Evolutionary conservation across 495 filamentous ascomycete genomes (phyloP).

Genomic region (Echria macrotheca): DNA sequence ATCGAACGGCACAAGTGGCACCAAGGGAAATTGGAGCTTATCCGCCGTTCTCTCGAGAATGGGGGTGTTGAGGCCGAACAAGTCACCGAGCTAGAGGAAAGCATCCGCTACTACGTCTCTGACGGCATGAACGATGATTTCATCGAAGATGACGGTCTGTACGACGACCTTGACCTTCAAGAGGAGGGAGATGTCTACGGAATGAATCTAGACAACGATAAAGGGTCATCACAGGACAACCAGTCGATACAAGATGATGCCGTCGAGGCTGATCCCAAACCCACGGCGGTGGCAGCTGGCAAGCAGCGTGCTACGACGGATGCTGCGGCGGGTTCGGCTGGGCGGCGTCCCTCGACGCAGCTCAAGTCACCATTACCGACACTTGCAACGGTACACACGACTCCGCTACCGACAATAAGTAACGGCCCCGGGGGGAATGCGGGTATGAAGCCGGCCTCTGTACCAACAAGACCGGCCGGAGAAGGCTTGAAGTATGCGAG

Average conservation of each 20-base stretch:
- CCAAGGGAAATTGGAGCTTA: conserved; percentile 82
- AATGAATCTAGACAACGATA: conserved; percentile 74
- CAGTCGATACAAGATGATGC: conserved; percentile 86
- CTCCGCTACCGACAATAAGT: conserved; percentile 55
- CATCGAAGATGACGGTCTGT: conserved; percentile 83
- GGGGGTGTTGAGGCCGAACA: conserved; percentile 80
- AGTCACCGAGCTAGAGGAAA: conserved; percentile 81
- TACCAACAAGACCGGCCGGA: conserved; percentile 76
- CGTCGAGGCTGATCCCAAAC: conserved; percentile 56
- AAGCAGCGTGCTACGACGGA: conserved; percentile 53
- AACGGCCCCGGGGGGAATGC: conserved; percentile 48
- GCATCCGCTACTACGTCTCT: conserved; percentile 90
- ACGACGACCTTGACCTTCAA: conserved; percentile 87
- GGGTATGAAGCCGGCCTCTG: conserved; percentile 84
- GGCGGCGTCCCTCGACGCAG: conserved; percentile 79
- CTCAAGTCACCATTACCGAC: conserved; percentile 90
- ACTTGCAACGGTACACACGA: conserved; percentile 72
- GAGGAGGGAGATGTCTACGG: conserved; percentile 86
- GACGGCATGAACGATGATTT: conserved; percentile 84
- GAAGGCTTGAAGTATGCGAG: conserved; percentile 96
- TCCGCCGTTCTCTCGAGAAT: conserved; percentile 86
- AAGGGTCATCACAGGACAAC: conserved; percentile 88
- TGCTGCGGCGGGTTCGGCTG: conserved; percentile 41
- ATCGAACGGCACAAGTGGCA: conserved; percentile 97
- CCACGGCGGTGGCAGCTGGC: conserved; percentile 33